These are phyloP conservation scores for Jamesozyma gamospora DNA, from an alignment of 805 yeast genomes.

Conservation along the genomic window DNA sequence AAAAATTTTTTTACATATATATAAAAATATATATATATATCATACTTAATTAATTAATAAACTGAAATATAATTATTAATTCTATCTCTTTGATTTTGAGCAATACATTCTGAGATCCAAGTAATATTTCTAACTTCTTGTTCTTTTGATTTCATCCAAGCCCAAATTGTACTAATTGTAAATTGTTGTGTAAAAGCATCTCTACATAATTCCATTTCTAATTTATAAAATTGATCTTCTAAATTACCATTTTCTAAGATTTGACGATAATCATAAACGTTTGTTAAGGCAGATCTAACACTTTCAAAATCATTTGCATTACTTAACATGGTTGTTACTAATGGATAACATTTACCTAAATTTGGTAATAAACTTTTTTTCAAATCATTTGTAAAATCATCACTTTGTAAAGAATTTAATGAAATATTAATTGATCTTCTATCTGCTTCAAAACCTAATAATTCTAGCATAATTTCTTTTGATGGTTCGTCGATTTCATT, in stretches of 20 bases:
- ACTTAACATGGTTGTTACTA: slow-evolving; percentile 53
- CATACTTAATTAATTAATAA: slow-evolving; percentile 39
- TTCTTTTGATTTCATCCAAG: slow-evolving; percentile 91
- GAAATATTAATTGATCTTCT: slow-evolving; percentile 88
- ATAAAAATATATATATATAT: not conserved
- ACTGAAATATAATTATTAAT: slow-evolving; percentile 86
- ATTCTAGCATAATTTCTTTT: slow-evolving; percentile 63
- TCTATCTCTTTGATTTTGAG: slow-evolving; percentile 94
- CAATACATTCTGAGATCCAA: slow-evolving; percentile 99
- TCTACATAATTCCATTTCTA: slow-evolving; percentile 86
- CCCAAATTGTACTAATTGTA: slow-evolving; percentile 83
- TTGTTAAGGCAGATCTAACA: slow-evolving; percentile 53
- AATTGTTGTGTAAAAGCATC: slow-evolving; percentile 96
- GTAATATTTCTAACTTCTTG: slow-evolving; percentile 95
- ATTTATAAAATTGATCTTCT: slow-evolving; percentile 88
- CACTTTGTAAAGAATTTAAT: slow-evolving; percentile 60
- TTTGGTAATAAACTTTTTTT: slow-evolving; percentile 70
- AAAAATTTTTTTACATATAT: not conserved
- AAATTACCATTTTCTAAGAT: slow-evolving; percentile 48
- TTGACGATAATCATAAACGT: slow-evolving; percentile 55
- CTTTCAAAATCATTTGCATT: slow-evolving; percentile 76
- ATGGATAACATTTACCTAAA: slow-evolving; percentile 73
- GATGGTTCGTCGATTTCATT: slow-evolving; percentile 63
- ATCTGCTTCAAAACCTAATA: slow-evolving; percentile 88
- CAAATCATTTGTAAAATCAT: slow-evolving; percentile 47